Evolutionary conservation across 495 filamentous ascomycete genomes (phyloP).

Genomic region (Tuber aestivum): DNA sequence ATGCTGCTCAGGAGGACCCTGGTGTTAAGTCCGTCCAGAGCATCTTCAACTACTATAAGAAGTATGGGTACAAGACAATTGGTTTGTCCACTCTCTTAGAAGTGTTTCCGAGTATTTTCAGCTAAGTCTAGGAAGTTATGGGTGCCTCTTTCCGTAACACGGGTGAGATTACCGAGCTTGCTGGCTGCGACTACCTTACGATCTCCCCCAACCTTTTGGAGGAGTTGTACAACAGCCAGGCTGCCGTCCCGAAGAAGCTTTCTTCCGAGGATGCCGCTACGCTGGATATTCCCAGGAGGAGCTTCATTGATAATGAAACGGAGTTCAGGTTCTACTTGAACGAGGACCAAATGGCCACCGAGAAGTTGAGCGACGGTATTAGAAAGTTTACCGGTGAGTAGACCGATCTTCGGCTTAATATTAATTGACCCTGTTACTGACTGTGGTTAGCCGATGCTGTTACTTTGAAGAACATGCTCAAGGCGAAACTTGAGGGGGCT

Average conservation of each 20-base stretch:
- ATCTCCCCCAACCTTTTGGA: constrained; percentile 95
- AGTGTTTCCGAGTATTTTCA: constrained; percentile 9
- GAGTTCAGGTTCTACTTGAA: constrained; percentile 98
- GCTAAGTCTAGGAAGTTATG: constrained; percentile 65
- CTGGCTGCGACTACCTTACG: constrained; percentile 97
- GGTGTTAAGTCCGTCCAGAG: constrained; percentile 90
- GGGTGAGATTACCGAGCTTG: constrained; percentile 95
- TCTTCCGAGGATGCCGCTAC: constrained; percentile 57
- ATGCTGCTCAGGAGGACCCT: constrained; percentile 80
- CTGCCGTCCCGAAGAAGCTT: constrained; percentile 86
- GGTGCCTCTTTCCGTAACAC: constrained; percentile 93
- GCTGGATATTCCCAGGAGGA: constrained; percentile 77
- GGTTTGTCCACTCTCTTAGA: constrained; percentile 6
- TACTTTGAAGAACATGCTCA: constrained; percentile 86
- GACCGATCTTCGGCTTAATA: not conserved
- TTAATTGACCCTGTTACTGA: constrained; percentile 9
- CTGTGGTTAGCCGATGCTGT: constrained; percentile 65
- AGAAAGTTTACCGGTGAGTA: constrained; percentile 73
- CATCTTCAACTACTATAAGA: constrained; percentile 99
- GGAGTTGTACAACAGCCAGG: constrained; percentile 76
- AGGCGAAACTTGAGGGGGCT: constrained; percentile 54
- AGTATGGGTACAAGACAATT: constrained; percentile 86
- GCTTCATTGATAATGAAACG: constrained; percentile 83
- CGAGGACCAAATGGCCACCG: constrained; percentile 96
- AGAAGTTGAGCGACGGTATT: constrained; percentile 98